A percentile compares a stretch with the other conserved stretches of the same genome.
Evolutionary conservation across 1,284 basidiomycete genomes (phyloP).

Genomic region (Puccinia polysora): DNA sequence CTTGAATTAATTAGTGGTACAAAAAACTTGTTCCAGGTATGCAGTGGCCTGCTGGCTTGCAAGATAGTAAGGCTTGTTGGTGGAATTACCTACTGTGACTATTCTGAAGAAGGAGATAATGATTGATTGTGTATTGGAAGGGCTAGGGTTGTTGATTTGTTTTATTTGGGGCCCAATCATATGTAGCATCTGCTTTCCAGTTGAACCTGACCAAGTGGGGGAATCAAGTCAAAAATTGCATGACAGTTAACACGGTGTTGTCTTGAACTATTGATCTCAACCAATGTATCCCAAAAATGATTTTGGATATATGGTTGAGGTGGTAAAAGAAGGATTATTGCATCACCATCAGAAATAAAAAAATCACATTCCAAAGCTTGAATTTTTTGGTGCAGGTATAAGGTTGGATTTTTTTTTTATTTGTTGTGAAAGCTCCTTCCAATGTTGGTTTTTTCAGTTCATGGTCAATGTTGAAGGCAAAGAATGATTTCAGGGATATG

Average conservation of each 20-base stretch:
- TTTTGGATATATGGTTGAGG: neutral
- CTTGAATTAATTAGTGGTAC: too few species aligned
- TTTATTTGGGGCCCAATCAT: neutral
- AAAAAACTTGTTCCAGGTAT: too few species aligned
- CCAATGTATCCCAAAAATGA: neutral
- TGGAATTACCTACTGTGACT: neutral
- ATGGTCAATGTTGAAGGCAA: too few species aligned
- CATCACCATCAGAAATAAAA: too few species aligned
- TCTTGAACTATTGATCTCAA: neutral
- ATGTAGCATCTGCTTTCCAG: neutral
- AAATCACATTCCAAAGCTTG: too few species aligned
- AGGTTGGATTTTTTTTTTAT: too few species aligned
- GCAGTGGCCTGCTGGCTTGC: too few species aligned
- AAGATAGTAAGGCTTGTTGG: neutral
- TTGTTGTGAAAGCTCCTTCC: too few species aligned
- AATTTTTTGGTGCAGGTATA: too few species aligned
- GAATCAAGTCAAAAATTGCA: neutral
- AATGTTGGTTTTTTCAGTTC: too few species aligned
- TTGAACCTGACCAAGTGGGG: neutral
- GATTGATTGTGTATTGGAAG: neutral
- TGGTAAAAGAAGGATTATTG: too few species aligned
- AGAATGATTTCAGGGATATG: too few species aligned
- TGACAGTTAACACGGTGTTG: neutral
- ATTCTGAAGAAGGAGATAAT: neutral
- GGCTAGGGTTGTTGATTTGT: neutral